phyloP scores from a whole-genome alignment of 495 filamentous ascomycete species.

The Barbatosphaeria neglecta region DNA sequence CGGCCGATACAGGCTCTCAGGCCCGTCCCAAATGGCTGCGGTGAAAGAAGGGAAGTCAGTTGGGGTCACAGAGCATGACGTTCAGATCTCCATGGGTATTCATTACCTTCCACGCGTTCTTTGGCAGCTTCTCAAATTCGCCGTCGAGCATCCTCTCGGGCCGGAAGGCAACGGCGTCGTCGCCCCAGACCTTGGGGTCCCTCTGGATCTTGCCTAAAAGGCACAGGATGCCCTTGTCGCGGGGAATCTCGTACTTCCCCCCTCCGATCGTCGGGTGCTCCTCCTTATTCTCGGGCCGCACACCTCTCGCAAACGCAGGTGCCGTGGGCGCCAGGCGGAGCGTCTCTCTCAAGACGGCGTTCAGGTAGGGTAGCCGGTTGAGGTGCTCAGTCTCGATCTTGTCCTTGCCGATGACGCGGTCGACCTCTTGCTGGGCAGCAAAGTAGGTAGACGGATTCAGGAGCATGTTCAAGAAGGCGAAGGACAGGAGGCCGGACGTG shows the following conservation, averaged over 20 bases:
- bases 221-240: slow-evolving; percentile 38
- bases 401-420: slow-evolving; percentile 44
- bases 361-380: slow-evolving; percentile 49
- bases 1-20: slow-evolving; percentile 38
- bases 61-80: slow-evolving; percentile 9
- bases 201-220: slow-evolving; percentile 27
- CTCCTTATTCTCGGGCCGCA: slow-evolving; percentile 20
- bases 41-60: not conserved
- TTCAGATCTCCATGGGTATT: slow-evolving; percentile 2
- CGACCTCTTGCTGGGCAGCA: slow-evolving; percentile 23
- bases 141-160: slow-evolving; percentile 49
- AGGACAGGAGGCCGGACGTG: slow-evolving; percentile 41
- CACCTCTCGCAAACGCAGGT: slow-evolving; percentile 34
- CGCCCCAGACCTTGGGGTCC: slow-evolving; percentile 33
- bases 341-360: slow-evolving; percentile 47
- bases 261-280: slow-evolving; percentile 34
- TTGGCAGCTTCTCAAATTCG: slow-evolving; percentile 40
- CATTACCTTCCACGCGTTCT: slow-evolving; percentile 37
- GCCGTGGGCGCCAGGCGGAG: slow-evolving; percentile 51
- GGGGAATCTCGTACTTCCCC: slow-evolving; percentile 51
- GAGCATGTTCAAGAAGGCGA: slow-evolving; percentile 24
- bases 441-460: slow-evolving; percentile 21
- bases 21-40: slow-evolving; percentile 39
- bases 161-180: slow-evolving; percentile 36
- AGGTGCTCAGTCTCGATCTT: slow-evolving; percentile 49